Conservation (phyloP, 2,329 filamentous ascomycete genomes). For the Neophaeococcomyces mojaviensis region DNA sequence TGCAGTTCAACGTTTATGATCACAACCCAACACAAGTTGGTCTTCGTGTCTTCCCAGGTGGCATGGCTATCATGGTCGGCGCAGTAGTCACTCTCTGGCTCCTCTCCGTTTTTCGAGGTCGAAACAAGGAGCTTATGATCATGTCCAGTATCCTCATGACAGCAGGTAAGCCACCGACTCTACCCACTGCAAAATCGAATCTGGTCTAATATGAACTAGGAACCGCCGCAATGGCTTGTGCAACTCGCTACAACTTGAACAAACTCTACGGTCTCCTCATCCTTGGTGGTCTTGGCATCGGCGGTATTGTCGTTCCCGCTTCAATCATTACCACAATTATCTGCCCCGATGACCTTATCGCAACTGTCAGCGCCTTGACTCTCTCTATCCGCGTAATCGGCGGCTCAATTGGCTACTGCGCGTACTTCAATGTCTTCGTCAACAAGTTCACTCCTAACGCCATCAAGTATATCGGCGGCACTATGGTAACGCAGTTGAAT, state of each 20-base stretch:
- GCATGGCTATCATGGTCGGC: conserved; percentile 55
- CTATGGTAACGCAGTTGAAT: conserved; percentile 42
- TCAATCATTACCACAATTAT: conserved; percentile 63
- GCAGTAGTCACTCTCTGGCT: conserved; percentile 53
- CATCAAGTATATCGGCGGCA: conserved; percentile 42
- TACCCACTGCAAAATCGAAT: conserved; percentile 43
- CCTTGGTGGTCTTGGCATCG: conserved; percentile 57
- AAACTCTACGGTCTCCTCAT: conserved; percentile 52
- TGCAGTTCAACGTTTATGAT: too few species aligned
- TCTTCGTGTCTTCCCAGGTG: conserved; percentile 58
- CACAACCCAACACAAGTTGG: conserved; percentile 58
- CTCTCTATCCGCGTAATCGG: conserved; percentile 63
- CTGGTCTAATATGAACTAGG: too few species aligned
- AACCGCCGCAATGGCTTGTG: conserved; percentile 45
- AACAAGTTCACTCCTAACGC: conserved; percentile 41
- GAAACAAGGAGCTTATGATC: conserved; percentile 54
- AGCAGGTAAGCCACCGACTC: conserved; percentile 47
- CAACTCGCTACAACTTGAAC: conserved; percentile 42
- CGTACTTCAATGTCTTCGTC: conserved; percentile 47
- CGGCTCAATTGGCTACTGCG: conserved; percentile 57
- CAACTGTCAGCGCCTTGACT: conserved; percentile 60
- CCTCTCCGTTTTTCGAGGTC: conserved; percentile 50
- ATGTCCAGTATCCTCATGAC: conserved; percentile 57
- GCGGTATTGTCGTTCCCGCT: conserved; percentile 60
- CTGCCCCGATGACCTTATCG: conserved; percentile 62